A percentile compares a stretch with the other conserved stretches of the same genome.
These are phyloP conservation scores for Penicillium verrucosum DNA, from an alignment of 2,329 filamentous ascomycete species.

Conservation along the genomic window DNA sequence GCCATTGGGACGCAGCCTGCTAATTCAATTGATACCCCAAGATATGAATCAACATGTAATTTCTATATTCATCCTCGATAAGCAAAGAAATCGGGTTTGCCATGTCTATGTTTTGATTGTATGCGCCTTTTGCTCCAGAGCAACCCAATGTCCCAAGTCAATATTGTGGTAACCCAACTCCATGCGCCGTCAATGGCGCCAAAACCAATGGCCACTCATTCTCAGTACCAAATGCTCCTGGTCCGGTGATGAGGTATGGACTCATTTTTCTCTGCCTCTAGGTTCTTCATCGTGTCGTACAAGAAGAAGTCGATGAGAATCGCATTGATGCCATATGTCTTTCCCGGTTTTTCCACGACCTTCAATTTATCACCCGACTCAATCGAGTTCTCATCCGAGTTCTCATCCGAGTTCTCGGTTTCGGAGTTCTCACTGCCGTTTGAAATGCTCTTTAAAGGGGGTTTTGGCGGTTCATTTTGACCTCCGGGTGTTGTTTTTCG, in stretches of 20 bases:
- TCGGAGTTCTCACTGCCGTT: conserved; percentile 1
- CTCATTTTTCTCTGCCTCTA: conserved; percentile 60
- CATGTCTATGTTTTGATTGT: conserved; percentile 1
- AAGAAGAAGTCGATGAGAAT: conserved; percentile 96
- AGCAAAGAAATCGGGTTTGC: background rate
- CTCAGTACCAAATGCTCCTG: conserved; percentile 88
- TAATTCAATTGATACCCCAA: conserved; percentile 22
- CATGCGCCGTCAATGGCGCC: conserved; percentile 1
- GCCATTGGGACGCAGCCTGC: conserved; percentile 1
- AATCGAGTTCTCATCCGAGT: background rate
- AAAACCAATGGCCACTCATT: background rate
- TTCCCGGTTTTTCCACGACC: conserved; percentile 16
- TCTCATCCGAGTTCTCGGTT: conserved; percentile 7
- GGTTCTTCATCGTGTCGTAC: conserved; percentile 88
- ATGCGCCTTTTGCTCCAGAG: background rate
- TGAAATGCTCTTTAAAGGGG: background rate
- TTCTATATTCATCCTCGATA: background rate
- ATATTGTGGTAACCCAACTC: background rate
- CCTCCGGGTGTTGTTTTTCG: conserved; percentile 64
- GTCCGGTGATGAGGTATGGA: conserved; percentile 80
- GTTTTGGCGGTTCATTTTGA: conserved; percentile 38
- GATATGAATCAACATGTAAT: conserved; percentile 1
- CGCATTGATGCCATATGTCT: conserved; percentile 62
- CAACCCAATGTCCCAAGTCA: background rate
- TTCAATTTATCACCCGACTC: conserved; percentile 12